phyloP scores from a whole-genome alignment of 1,284 basidiomycete species.

The Cryptococcus floricola region DNA sequence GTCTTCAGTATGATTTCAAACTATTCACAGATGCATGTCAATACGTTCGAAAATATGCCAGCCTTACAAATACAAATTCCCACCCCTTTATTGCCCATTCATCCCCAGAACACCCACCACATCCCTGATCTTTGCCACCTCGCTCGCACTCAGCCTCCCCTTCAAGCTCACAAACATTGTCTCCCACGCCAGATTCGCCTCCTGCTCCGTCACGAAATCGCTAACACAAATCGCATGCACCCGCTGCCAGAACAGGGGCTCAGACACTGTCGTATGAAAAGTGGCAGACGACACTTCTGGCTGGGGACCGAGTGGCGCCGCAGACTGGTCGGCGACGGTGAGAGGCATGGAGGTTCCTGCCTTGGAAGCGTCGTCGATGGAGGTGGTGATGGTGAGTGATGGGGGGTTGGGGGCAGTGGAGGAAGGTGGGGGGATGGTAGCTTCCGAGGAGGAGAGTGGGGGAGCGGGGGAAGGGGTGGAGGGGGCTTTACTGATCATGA shows the following conservation, averaged over 20 bases:
- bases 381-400: constrained; percentile 49
- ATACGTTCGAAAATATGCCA: neutral
- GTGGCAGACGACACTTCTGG: constrained; percentile 35
- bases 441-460: constrained; percentile 13
- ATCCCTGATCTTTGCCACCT: constrained; percentile 50
- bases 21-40: neutral
- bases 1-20: neutral
- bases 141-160: constrained; percentile 42
- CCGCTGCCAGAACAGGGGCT: constrained; percentile 71
- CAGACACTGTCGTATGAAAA: constrained; percentile 65
- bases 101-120: constrained; percentile 42
- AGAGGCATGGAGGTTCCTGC: constrained; percentile 22
- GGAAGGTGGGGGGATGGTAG: constrained; percentile 20
- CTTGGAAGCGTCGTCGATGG: constrained; percentile 47
- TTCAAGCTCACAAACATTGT: constrained; percentile 47
- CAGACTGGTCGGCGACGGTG: constrained; percentile 27
- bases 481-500: constrained; percentile 69
- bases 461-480: constrained; percentile 10
- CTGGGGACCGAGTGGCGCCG: constrained; percentile 31
- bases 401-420: constrained; percentile 39
- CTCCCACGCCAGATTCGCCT: constrained; percentile 53
- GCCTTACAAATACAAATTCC: neutral
- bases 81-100: constrained; percentile 19
- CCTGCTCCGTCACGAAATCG: constrained; percentile 62
- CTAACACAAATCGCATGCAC: constrained; percentile 65